phyloP scores from a whole-genome alignment of 129 eudicot genomes.

The Pulicaria dysenterica region DNA sequence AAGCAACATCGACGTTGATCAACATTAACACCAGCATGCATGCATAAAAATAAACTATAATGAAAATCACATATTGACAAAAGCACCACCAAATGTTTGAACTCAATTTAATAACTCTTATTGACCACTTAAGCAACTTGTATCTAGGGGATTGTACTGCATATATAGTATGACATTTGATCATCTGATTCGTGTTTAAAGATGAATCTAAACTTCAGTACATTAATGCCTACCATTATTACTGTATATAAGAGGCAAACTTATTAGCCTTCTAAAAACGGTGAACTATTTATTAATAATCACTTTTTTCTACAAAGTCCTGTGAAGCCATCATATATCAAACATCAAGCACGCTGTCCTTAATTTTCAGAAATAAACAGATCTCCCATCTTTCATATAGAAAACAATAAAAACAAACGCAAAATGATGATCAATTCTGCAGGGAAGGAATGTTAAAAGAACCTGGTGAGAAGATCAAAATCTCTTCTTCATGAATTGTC shows the following conservation, averaged over 20 bases:
- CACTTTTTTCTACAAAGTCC: too few species aligned
- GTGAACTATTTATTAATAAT: background rate
- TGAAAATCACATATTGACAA: too few species aligned
- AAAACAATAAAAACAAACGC: background rate
- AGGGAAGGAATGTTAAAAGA: background rate
- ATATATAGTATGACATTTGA: background rate
- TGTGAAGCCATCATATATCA: background rate
- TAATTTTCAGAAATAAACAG: background rate
- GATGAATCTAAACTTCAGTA: background rate
- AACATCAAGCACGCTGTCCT: too few species aligned
- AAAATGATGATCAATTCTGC: background rate
- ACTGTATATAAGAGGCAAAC: background rate
- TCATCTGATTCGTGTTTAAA: background rate
- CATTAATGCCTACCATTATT: background rate
- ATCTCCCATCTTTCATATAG: conserved; percentile 1
- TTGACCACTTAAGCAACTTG: background rate
- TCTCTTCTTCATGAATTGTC: background rate
- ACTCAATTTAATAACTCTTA: background rate
- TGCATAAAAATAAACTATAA: too few species aligned
- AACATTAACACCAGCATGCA: background rate
- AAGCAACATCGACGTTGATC: background rate
- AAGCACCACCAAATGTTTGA: conserved; percentile 6
- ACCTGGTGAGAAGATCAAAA: background rate
- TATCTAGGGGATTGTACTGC: background rate
- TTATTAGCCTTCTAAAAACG: conserved; percentile 9